Percentiles rank a stretch among this genome's conserved stretches.
These are phyloP conservation scores for Eimeria zaria DNA, from an alignment of 169 alveolate species.

Conservation along the genomic window DNA sequence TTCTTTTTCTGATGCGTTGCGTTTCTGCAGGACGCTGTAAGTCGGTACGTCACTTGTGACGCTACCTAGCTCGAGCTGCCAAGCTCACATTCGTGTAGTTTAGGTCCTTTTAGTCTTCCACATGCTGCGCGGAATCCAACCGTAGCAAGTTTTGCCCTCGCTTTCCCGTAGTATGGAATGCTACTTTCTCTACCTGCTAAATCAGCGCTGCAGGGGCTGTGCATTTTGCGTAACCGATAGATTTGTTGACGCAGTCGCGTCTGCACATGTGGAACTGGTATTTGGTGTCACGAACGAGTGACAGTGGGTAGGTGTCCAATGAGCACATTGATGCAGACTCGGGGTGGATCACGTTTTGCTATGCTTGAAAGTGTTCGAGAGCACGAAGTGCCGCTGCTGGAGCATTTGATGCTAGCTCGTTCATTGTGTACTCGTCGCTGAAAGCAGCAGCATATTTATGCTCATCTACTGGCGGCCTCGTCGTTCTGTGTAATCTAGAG, in stretches of 20 bases:
- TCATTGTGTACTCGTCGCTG: neutral
- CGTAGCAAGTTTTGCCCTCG: neutral
- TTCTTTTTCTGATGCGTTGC: neutral
- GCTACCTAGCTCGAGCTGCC: neutral
- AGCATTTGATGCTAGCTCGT: neutral
- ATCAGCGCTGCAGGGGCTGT: neutral
- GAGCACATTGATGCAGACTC: neutral
- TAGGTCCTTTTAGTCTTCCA: neutral
- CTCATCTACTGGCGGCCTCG: neutral
- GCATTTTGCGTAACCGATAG: neutral
- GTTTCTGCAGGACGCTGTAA: conserved; percentile 18
- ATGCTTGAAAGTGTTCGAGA: neutral
- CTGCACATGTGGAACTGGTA: neutral
- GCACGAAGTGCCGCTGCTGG: neutral
- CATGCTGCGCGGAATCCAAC: neutral
- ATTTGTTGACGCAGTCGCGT: neutral
- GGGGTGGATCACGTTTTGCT: neutral
- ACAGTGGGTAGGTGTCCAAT: conserved; percentile 17
- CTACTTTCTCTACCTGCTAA: neutral
- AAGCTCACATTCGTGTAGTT: neutral
- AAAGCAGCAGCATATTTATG: neutral
- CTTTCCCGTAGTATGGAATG: neutral
- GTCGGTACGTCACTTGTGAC: neutral
- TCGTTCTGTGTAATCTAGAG: neutral
- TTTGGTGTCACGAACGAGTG: neutral